Evolutionary conservation across 2,329 filamentous ascomycete genomes (phyloP).

Genomic region (Neofusicoccum umdonicola): DNA sequence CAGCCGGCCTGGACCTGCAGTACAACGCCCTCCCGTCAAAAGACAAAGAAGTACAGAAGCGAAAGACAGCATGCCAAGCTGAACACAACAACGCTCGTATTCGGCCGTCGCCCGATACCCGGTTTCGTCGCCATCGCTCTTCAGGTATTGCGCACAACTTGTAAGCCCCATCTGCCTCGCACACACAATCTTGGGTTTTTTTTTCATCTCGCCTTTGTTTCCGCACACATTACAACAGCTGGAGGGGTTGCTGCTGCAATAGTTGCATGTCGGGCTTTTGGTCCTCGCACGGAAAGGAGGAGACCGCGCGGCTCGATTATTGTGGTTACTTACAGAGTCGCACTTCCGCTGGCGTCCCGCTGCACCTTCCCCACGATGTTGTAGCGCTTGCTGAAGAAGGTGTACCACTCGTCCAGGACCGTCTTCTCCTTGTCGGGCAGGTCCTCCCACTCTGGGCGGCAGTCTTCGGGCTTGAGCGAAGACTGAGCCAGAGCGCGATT

Average conservation of each 20-base stretch:
- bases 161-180: constrained; percentile 8
- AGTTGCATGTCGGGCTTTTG: background rate
- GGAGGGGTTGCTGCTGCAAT: background rate
- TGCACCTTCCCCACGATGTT: constrained; percentile 69
- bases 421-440: constrained; percentile 81
- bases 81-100: background rate
- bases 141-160: background rate
- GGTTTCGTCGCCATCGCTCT: constrained; percentile 1
- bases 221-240: background rate
- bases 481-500: constrained; percentile 87
- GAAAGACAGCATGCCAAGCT: background rate
- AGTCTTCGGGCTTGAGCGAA: constrained; percentile 82
- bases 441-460: constrained; percentile 76
- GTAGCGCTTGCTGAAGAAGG: constrained; percentile 95
- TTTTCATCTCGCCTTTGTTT: background rate
- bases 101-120: background rate
- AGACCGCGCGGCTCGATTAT: background rate
- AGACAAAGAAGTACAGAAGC: constrained; percentile 6
- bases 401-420: constrained; percentile 86
- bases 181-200: background rate
- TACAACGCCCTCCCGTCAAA: background rate
- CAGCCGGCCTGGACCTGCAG: background rate
- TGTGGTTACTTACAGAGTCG: constrained; percentile 19
- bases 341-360: background rate
- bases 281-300: background rate